Conservation (phyloP, 2,329 filamentous ascomycete species). For the Aurifilum marmelostoma region DNA sequence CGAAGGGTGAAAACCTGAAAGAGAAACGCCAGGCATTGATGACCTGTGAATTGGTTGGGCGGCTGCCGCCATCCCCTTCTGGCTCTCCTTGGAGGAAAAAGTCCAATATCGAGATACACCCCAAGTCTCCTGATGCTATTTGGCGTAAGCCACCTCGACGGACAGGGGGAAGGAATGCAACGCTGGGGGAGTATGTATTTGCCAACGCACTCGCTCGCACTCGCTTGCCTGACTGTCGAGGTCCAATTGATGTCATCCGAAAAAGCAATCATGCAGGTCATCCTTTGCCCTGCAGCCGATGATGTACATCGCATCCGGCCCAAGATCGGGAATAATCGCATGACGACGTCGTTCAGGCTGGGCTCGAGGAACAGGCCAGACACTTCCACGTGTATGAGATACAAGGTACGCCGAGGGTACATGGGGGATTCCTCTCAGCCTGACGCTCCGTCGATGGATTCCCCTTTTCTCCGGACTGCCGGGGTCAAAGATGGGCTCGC, state of each 20-base stretch:
- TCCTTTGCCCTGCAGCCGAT: background rate
- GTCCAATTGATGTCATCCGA: background rate
- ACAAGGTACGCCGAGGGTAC: background rate
- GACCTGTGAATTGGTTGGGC: background rate
- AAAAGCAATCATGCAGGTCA: constrained; percentile 16
- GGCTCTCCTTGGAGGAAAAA: constrained; percentile 13
- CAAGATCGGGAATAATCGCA: background rate
- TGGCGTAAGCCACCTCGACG: constrained; percentile 14
- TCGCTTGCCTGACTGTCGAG: background rate
- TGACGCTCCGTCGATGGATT: background rate
- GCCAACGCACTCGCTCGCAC: background rate
- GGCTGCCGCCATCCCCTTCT: background rate
- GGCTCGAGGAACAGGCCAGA: constrained; percentile 2
- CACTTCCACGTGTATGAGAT: constrained; percentile 8
- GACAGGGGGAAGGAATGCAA: background rate
- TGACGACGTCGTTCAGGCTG: constrained; percentile 1
- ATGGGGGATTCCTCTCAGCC: background rate
- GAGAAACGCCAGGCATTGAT: background rate
- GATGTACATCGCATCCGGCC: background rate
- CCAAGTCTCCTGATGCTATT: constrained; percentile 21
- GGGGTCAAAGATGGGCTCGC: background rate
- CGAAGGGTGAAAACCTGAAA: background rate
- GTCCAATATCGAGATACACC: background rate
- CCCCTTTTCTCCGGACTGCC: constrained; percentile 4
- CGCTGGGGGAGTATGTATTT: background rate